Evolutionary conservation across 768 basidiomycete species (phyloP).

Genomic region (Tubosaeta sp.): DNA sequence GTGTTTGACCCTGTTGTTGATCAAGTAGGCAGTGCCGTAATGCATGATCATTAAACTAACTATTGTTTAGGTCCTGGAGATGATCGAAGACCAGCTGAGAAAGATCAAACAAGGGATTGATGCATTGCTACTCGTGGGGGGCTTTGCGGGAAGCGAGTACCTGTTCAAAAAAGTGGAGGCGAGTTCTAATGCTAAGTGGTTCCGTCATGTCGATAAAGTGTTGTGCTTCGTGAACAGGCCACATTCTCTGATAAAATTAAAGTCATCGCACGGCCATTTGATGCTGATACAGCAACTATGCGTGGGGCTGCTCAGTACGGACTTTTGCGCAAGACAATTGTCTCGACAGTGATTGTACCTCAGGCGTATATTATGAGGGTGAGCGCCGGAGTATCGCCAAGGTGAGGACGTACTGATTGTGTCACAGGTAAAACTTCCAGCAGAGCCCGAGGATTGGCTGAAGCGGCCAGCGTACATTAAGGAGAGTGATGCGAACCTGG

Average conservation of each 20-base stretch:
- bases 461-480: constrained; percentile 84
- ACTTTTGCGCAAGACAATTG: constrained; percentile 66
- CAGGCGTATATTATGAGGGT: constrained; percentile 87
- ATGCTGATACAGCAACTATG: constrained; percentile 84
- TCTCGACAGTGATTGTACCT: constrained; percentile 79
- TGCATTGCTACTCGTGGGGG: constrained; percentile 85
- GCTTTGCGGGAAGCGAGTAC: constrained; percentile 85
- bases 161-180: constrained; percentile 77
- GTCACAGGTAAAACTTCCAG: constrained; percentile 77
- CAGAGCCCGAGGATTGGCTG: constrained; percentile 78
- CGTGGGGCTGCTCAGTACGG: constrained; percentile 87
- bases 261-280: constrained; percentile 78
- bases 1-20: constrained; percentile 87
- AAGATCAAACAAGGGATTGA: constrained; percentile 69
- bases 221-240: constrained; percentile 40
- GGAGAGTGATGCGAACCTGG: constrained; percentile 67
- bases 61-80: constrained; percentile 57
- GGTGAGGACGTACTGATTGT: background rate
- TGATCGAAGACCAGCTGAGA: constrained; percentile 72
- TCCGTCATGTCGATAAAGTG: background rate
- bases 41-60: constrained; percentile 5
- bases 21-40: constrained; percentile 43
- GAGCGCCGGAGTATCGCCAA: constrained; percentile 11
- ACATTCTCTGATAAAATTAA: constrained; percentile 61
- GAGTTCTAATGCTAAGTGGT: constrained; percentile 20